Percentiles rank a stretch among this genome's conserved stretches.
Conservation (phyloP, 2,329 filamentous ascomycete species). For the Huntiella abstrusa region DNA sequence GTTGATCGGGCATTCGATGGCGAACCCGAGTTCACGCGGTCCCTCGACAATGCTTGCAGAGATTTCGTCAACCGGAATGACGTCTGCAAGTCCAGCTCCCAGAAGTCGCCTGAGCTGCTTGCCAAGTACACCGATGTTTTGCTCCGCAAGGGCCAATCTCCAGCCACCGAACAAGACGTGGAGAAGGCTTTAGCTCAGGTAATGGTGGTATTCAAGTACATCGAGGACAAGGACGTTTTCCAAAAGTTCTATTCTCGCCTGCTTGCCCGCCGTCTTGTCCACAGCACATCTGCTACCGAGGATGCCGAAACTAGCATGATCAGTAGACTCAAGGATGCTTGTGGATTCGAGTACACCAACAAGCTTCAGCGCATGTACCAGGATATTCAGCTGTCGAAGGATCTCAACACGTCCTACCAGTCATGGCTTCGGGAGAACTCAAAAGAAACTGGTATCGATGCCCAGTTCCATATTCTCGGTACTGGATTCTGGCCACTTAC, state of each 20-base stretch:
- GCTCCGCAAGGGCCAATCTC: slow-evolving; percentile 80
- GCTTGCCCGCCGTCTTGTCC: slow-evolving; percentile 83
- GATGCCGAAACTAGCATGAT: slow-evolving; percentile 99
- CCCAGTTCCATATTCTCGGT: slow-evolving; percentile 79
- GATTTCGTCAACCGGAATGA: slow-evolving; percentile 98
- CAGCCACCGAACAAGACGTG: slow-evolving; percentile 82
- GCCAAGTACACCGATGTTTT: slow-evolving; percentile 91
- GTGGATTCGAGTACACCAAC: slow-evolving; percentile 98
- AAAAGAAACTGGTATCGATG: slow-evolving; percentile 45
- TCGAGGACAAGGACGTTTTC: slow-evolving; percentile 99
- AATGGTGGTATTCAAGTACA: slow-evolving; percentile 99
- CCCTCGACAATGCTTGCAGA: slow-evolving; percentile 87
- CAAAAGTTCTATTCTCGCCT: slow-evolving; percentile 98
- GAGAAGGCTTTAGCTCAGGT: slow-evolving; percentile 79
- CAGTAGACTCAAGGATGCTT: slow-evolving; percentile 94
- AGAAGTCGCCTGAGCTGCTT: slow-evolving; percentile 82
- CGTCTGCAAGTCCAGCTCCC: slow-evolving; percentile 82
- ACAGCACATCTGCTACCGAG: slow-evolving; percentile 86
- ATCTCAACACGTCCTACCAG: slow-evolving; percentile 78
- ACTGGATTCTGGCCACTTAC: slow-evolving; percentile 95
- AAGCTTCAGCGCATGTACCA: slow-evolving; percentile 99
- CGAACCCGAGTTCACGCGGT: slow-evolving; percentile 91
- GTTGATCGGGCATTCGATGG: slow-evolving; percentile 87
- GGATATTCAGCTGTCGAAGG: slow-evolving; percentile 97
- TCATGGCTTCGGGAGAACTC: slow-evolving; percentile 50